A percentile compares a stretch with the other conserved stretches of the same genome.
Evolutionary conservation across 148 eudicot genomes (phyloP).

Genomic region (Polygonum maritimum): DNA sequence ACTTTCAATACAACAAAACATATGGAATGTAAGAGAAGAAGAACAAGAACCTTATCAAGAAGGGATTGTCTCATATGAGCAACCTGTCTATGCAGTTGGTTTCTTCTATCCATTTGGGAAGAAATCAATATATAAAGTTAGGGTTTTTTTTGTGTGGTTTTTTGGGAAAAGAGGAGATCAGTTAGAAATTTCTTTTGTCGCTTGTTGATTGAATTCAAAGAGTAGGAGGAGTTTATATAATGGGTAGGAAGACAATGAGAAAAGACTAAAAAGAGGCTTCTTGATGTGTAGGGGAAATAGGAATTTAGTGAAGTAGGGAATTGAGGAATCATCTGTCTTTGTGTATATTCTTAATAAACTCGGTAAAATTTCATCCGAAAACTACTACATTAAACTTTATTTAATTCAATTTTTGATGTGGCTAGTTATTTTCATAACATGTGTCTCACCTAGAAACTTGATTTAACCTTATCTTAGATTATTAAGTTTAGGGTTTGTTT

Average conservation of each 20-base stretch:
- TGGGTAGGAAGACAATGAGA: neutral
- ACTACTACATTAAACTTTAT: no score
- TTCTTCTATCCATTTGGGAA: conserved; percentile 50
- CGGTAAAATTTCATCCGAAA: no score
- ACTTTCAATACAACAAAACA: neutral
- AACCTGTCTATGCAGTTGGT: conserved; percentile 63
- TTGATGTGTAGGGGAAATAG: neutral
- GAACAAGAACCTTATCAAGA: conserved; percentile 68
- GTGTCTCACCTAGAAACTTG: neutral
- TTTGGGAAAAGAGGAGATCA: neutral
- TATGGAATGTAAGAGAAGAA: neutral
- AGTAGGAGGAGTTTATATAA: neutral
- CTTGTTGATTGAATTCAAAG: conserved; percentile 1
- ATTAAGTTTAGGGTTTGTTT: neutral
- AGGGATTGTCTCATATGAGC: conserved; percentile 74
- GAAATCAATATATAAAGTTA: neutral
- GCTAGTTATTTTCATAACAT: neutral
- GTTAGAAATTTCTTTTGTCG: neutral
- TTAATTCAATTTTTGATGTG: neutral
- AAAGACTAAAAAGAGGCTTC: neutral
- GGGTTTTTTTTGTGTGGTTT: neutral
- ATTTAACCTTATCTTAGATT: neutral
- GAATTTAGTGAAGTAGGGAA: neutral
- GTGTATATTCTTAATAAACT: no score
- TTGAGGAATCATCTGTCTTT: neutral